Conservation (phyloP, 169 alveolate species). For the Theileria luwenshuni region DNA sequence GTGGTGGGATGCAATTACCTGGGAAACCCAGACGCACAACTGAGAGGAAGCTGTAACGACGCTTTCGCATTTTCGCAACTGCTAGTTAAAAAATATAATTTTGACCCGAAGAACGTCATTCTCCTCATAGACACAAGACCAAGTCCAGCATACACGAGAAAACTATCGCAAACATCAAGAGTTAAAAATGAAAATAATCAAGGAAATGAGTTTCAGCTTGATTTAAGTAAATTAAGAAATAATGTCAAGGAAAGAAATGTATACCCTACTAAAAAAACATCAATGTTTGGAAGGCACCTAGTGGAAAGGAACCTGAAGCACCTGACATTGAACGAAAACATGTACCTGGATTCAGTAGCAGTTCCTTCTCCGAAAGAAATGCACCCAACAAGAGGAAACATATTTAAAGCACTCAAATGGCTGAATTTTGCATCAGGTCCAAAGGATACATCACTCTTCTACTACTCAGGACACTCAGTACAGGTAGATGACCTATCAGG, state of each 20-base stretch:
- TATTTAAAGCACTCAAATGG: slow-evolving; percentile 85
- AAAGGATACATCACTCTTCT: slow-evolving; percentile 82
- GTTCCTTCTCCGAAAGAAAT: slow-evolving; percentile 59
- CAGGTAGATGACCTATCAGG: slow-evolving; percentile 89
- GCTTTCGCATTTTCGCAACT: slow-evolving; percentile 84
- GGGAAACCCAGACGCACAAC: slow-evolving; percentile 67
- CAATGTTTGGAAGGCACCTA: slow-evolving; percentile 40
- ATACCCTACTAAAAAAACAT: slow-evolving; percentile 22
- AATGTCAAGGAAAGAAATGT: slow-evolving; percentile 12
- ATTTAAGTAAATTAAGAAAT: slow-evolving; percentile 25
- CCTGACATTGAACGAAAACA: slow-evolving; percentile 69
- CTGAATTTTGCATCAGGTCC: slow-evolving; percentile 79
- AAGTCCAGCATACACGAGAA: slow-evolving; percentile 70
- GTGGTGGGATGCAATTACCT: slow-evolving; percentile 85
- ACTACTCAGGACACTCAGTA: slow-evolving; percentile 88
- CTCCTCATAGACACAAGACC: slow-evolving; percentile 83
- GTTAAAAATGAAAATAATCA: slow-evolving; percentile 19
- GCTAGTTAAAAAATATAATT: slow-evolving; percentile 79
- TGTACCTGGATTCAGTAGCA: slow-evolving; percentile 68
- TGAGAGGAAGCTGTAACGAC: slow-evolving; percentile 88
- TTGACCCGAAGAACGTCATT: slow-evolving; percentile 78
- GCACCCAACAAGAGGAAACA: slow-evolving; percentile 80
- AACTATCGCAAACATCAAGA: slow-evolving; percentile 44
- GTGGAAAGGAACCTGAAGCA: slow-evolving; percentile 51
- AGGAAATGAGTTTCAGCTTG: slow-evolving; percentile 11